Evolutionary conservation across 2,329 filamentous ascomycete genomes (phyloP).

Genomic region (Akanthomyces uredinophilus): DNA sequence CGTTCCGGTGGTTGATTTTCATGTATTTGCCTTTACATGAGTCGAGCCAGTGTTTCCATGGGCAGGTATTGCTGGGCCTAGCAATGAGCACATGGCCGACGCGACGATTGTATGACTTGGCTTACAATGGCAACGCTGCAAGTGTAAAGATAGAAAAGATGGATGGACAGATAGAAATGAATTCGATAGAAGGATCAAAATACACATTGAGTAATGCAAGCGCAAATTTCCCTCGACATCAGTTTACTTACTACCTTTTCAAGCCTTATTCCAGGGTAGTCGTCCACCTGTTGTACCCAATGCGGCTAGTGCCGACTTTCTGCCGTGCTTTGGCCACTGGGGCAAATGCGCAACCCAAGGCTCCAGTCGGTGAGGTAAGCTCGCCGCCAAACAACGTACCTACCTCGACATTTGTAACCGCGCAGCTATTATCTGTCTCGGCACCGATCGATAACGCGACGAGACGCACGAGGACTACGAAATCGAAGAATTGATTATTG

Average conservation of each 20-base stretch:
- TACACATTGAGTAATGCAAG: too few relatives aligned
- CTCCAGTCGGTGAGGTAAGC: conserved; percentile 39
- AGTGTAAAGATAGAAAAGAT: not conserved
- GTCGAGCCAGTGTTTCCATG: not conserved
- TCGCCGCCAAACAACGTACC: conserved; percentile 18
- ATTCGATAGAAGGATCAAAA: too few relatives aligned
- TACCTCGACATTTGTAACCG: conserved; percentile 2
- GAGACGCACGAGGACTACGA: not conserved
- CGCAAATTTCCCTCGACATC: too few relatives aligned
- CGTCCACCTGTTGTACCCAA: not conserved
- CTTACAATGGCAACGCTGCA: not conserved
- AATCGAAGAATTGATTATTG: not conserved
- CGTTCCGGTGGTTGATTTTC: not conserved
- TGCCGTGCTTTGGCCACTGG: conserved; percentile 12
- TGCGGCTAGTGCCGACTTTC: conserved; percentile 14
- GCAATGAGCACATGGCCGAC: not conserved
- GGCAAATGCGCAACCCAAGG: conserved; percentile 16
- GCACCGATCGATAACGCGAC: not conserved
- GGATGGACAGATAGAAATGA: not conserved
- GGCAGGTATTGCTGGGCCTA: too few relatives aligned
- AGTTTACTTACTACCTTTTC: not conserved
- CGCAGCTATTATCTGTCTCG: not conserved
- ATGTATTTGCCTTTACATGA: not conserved
- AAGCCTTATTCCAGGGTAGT: not conserved
- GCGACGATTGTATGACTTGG: not conserved